Conservation (phyloP, 164 flowering plant species). For the Liriodendron chinense region DNA sequence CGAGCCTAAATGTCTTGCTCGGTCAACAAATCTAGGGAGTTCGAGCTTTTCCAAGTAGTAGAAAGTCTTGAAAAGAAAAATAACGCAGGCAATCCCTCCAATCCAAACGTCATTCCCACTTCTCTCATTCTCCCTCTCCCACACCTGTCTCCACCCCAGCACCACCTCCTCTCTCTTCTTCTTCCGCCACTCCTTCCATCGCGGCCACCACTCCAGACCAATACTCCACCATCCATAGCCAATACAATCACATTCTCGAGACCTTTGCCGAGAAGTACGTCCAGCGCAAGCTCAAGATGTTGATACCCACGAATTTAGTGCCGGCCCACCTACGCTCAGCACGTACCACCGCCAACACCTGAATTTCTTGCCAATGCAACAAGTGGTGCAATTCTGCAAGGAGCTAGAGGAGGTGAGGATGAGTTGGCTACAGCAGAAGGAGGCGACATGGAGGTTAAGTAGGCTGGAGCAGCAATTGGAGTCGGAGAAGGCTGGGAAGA, state of each 20-base stretch:
- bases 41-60: slow-evolving; percentile 52
- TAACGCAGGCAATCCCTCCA: slow-evolving; percentile 22
- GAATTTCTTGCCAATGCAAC: neutral
- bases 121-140: no score
- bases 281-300: slow-evolving; percentile 4
- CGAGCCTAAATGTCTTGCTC: no score
- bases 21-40: no score
- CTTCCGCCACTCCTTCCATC: neutral
- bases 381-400: slow-evolving; percentile 22
- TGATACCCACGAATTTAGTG: slow-evolving; percentile 9
- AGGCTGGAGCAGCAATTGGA: slow-evolving; percentile 47
- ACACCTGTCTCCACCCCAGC: no score
- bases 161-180: no score
- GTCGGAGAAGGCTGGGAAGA: slow-evolving; percentile 36
- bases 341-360: neutral
- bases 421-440: no score
- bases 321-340: neutral
- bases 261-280: slow-evolving; percentile 43
- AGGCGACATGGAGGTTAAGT: no score
- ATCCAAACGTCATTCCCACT: no score
- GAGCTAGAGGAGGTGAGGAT: no score
- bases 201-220: neutral
- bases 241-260: slow-evolving; percentile 39
- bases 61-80: slow-evolving; percentile 49
- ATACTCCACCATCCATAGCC: slow-evolving; percentile 7